Base-by-base conservation (phyloP, 805 yeast genomes). In the Pichia nanzhaoensis region DNA sequence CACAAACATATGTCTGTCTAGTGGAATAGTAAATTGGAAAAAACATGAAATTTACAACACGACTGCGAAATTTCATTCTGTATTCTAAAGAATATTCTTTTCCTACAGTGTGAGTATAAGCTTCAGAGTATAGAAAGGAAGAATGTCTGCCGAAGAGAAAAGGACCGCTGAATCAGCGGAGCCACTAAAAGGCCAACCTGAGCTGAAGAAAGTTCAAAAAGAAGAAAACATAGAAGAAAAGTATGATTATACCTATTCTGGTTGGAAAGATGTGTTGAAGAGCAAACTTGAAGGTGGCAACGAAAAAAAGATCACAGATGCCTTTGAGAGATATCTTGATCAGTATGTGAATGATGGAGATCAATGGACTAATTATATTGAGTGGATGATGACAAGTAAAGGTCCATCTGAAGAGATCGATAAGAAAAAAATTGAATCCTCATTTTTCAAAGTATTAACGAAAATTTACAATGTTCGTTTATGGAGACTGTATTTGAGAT, bases 401-500 rank as follows among this genome's bases (percentile, higher is more conserved):
- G 86, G 82, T 58, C 60, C 28, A 7, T 10, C 82, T 47, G 73
- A 71, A 39, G 69, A 82, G 51, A 82, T 80, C 41, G 90, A 85
- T 51, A 78, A 78, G 56, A 71, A 74, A 31, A 47, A 51, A 38
- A 93, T 81, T 16, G 95, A 85, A 56, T 68, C 70, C 37, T 61
- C 87, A 18, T 83, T 88, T 54, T 70, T 77, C 7, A 69, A 80
- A 42, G 78, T 87, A 56, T 70, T 90, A 36, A 73, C 80, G 2
- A 69, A 71, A 28, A 73, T 81, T 17, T 77, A 75, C 42, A 79
- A 83, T 53, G 80, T 88, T 22, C 74, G 75, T 20, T 64, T 91
- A 21, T 91, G 95, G 82, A 70, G 78, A 44, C 65, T 75, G n/a
- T 91, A 91, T 61, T 74, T 93, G 24, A 76, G 75, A 38, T 87